Percentiles rank a stretch among this genome's conserved stretches.
Conservation (phyloP, 2,329 filamentous ascomycete genomes). For the Aspergillus sp. region DNA sequence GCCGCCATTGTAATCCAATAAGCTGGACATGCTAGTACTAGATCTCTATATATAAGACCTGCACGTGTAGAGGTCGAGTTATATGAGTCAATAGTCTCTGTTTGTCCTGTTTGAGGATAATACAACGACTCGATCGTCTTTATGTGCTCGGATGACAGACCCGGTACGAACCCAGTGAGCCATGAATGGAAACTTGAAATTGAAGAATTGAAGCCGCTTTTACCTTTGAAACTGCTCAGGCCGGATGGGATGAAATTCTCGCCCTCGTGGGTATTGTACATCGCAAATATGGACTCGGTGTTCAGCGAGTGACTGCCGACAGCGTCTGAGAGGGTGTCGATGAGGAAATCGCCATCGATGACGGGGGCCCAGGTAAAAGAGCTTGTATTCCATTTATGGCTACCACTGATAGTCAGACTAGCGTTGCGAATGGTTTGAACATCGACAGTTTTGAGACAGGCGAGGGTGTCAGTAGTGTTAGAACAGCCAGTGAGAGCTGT, state of each 20-base stretch:
- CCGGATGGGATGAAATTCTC: conserved; percentile 57
- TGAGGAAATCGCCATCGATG: conserved; percentile 53
- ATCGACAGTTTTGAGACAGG: no score
- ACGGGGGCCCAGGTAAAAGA: conserved; percentile 59
- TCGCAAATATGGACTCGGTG: conserved; percentile 46
- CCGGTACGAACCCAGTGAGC: conserved; percentile 52
- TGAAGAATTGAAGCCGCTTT: conserved; percentile 48
- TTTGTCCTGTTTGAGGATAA: conserved; percentile 40
- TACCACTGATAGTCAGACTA: no score
- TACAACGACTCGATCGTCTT: conserved; percentile 40
- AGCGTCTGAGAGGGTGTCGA: conserved; percentile 42
- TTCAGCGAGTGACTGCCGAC: conserved; percentile 37
- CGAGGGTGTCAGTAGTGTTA: no score
- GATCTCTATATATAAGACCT: conserved; percentile 55
- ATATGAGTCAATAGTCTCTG: conserved; percentile 46
- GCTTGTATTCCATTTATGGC: conserved; percentile 5
- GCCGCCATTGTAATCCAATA: conserved; percentile 52
- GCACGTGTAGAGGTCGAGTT: conserved; percentile 50
- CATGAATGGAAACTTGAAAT: conserved; percentile 47
- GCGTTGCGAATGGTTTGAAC: no score
- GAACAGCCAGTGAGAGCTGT: no score
- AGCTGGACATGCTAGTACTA: conserved; percentile 56
- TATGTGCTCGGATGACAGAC: conserved; percentile 36
- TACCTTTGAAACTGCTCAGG: conserved; percentile 31
- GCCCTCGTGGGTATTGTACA: conserved; percentile 61